These are phyloP conservation scores for Triadica sebifera DNA, from an alignment of 345 rosid species.

Conservation along the genomic window DNA sequence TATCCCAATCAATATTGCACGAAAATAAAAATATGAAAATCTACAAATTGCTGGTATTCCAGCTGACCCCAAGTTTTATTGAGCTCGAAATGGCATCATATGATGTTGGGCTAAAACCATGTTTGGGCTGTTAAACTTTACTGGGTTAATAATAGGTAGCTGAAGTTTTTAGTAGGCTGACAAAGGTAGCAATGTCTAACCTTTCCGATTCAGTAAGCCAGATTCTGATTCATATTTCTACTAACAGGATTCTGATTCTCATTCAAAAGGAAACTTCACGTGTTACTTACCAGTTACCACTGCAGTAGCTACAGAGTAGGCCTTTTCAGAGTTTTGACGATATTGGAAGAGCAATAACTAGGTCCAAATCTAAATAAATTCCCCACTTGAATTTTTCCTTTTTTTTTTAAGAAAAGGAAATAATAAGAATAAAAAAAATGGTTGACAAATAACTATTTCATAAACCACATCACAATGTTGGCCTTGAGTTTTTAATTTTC, in stretches of 20 bases:
- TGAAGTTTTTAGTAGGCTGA: background rate
- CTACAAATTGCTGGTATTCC: background rate
- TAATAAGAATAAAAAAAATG: no score
- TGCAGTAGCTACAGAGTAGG: background rate
- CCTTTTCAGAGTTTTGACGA: slow-evolving; percentile 11
- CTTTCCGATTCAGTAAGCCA: background rate
- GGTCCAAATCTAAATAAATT: background rate
- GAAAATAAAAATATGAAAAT: background rate
- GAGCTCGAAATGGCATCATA: background rate
- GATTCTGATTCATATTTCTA: slow-evolving; percentile 1
- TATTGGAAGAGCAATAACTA: background rate
- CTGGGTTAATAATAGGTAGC: background rate
- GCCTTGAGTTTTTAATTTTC: no score
- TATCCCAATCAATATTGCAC: background rate
- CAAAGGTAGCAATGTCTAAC: background rate
- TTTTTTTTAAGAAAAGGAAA: no score
- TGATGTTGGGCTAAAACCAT: background rate
- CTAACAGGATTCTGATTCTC: slow-evolving; percentile 15
- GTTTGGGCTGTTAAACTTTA: background rate
- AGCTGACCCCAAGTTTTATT: background rate
- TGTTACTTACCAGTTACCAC: background rate
- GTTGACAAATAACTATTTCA: no score
- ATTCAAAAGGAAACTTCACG: background rate
- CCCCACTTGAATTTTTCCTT: no score
- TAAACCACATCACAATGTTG: no score